Evolutionary conservation across 2,329 filamentous ascomycete species (phyloP).

Genomic region (Beauveria medogensis): DNA sequence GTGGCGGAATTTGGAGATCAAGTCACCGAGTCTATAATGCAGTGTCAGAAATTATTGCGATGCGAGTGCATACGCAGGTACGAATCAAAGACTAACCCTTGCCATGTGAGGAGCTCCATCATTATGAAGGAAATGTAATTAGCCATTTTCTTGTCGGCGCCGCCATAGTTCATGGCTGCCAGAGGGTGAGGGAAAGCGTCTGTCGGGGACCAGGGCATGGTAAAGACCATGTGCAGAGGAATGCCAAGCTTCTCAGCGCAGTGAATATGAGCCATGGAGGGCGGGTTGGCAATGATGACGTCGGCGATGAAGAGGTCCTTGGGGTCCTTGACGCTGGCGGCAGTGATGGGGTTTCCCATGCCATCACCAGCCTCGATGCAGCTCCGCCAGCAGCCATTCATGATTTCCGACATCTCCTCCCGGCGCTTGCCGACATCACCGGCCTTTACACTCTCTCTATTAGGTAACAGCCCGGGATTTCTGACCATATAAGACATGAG

Average conservation of each 20-base stretch:
- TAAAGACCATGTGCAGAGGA: conserved; percentile 44
- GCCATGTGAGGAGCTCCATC: conserved; percentile 68
- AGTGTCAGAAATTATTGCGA: background rate
- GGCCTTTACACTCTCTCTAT: conserved; percentile 24
- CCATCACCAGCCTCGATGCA: conserved; percentile 30
- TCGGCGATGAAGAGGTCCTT: conserved; percentile 42
- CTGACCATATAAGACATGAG: conserved; percentile 36
- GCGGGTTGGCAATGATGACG: conserved; percentile 46
- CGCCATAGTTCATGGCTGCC: conserved; percentile 49
- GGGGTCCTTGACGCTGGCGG: conserved; percentile 18
- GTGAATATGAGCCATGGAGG: conserved; percentile 43
- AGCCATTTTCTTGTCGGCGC: conserved; percentile 51
- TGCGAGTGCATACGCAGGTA: background rate
- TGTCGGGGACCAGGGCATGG: conserved; percentile 67
- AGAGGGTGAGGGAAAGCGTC: conserved; percentile 62
- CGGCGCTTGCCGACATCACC: conserved; percentile 29
- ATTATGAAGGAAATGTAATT: conserved; percentile 63
- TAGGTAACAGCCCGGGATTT: conserved; percentile 31
- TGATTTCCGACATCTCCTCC: conserved; percentile 29
- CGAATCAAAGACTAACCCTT: conserved; percentile 39
- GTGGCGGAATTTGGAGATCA: conserved; percentile 63
- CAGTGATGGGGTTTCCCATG: conserved; percentile 20
- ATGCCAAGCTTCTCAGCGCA: conserved; percentile 41
- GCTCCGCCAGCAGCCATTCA: conserved; percentile 28
- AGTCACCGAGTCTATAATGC: conserved; percentile 46